phyloP scores from a whole-genome alignment of 768 basidiomycete genomes.

The Suillus alpinus region DNA sequence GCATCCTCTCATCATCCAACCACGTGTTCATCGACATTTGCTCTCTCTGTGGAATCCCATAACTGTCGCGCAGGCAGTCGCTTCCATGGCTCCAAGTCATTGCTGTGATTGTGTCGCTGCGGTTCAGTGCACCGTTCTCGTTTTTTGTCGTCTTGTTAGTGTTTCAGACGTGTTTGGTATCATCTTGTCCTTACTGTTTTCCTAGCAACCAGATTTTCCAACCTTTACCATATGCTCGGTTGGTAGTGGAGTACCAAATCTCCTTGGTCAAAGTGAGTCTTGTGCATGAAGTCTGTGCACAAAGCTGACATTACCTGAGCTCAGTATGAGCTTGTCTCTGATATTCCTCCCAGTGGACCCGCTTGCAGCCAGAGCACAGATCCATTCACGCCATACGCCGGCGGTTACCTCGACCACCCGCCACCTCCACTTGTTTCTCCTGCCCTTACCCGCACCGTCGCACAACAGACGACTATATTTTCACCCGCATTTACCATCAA shows the following conservation, averaged over 20 bases:
- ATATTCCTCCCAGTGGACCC: conserved; percentile 39
- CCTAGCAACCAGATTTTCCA: conserved; percentile 61
- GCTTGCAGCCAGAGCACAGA: conserved; percentile 46
- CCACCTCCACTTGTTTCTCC: conserved; percentile 41
- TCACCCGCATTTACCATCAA: conserved; percentile 52
- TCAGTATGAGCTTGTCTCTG: too few relatives aligned
- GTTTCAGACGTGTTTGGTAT: background rate
- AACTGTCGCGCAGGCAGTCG: conserved; percentile 54
- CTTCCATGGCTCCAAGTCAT: conserved; percentile 57
- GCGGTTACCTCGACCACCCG: conserved; percentile 48
- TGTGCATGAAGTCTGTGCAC: too few relatives aligned
- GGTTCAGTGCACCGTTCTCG: conserved; percentile 57
- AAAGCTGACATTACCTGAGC: too few relatives aligned
- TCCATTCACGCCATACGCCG: conserved; percentile 36
- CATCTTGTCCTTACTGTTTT: background rate
- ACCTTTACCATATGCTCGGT: conserved; percentile 54
- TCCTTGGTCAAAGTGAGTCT: too few relatives aligned
- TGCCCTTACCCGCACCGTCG: conserved; percentile 42
- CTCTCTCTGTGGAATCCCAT: too few relatives aligned
- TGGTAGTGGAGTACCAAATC: conserved; percentile 64
- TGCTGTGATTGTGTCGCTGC: conserved; percentile 55
- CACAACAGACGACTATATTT: conserved; percentile 52
- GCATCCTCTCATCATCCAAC: too few relatives aligned
- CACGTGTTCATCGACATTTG: too few relatives aligned
- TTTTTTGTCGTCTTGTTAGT: conserved; percentile 59